Base-by-base conservation (phyloP, 2,329 filamentous ascomycete species). In the Aspergillus jensenii region DNA sequence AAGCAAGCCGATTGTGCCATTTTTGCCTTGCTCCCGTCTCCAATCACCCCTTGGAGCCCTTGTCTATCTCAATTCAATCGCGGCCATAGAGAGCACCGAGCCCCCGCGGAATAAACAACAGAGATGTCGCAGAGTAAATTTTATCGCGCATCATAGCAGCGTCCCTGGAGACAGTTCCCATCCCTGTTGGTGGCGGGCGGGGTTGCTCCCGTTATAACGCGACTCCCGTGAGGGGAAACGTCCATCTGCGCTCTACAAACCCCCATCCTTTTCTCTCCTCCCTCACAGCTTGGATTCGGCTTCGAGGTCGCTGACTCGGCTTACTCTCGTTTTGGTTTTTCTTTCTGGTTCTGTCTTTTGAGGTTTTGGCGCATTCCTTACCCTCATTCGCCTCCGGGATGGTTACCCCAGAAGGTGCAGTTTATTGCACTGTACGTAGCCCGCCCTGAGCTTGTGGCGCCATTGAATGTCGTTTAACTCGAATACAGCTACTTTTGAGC, bases 401-500 rank as follows among this genome's bases (percentile, higher is more conserved):
- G 79, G 71, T 70, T 63, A 68, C 72, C 56, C 62, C 63, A 52
- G 73, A 75, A 61, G 82, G 84, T 72, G 84, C 86, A 75, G 85
- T 86, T 55, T 89, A 89, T 73, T 87, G 84, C 77, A 89, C 86
- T 69, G 86, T 87, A 73, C 65, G 81, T 73, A 41, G 25, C 35
- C 23, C 35, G 27, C 52, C 56, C 54, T 63, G 48, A 47, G 27
- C 41, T 51, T 37, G 11, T 11, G 46, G n/a, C 27, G 12, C 15
- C 39, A 47, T 59, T 59, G 48, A 47, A 46, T 31, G 19, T 35
- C 14, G 47, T 45, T 49, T 56, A 48, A 48, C 47, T 25, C 19
- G 48, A 11, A 5, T 25, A 37, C 76, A 97, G 93, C 90, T 99
- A 75, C 86, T 98, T 56, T 82, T 96, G 79, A 96, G 86, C 79